Evolutionary conservation across 495 filamentous ascomycete species (phyloP), one percentile per base, ranked within the genome.

Genomic region (Aspergillus indologenus): DNA sequence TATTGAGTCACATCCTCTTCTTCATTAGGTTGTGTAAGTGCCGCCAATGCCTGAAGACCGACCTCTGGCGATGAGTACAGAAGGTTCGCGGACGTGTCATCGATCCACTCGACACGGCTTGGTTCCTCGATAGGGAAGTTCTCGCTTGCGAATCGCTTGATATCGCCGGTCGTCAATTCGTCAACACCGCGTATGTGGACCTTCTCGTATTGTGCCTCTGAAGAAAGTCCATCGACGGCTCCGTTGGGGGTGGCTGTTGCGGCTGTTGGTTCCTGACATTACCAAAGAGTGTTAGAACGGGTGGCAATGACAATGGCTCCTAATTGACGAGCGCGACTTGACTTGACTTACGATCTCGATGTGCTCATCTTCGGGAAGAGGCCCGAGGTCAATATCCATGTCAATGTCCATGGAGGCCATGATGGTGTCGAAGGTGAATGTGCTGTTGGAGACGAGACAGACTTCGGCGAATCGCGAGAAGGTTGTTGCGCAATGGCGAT

Each of bases 11-110:
- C 61, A 54, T 74, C 69, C 61, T 76, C 69, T 57, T 77, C 68
- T 52, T 73, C 69, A 29, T 59, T 55, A 40, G 70, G 62, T 55
- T 80, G 71, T 4, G 75, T 79, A 48, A 97, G 79, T 5, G 85
- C 82, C 45, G 75, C 66, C n/a, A 98, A 81, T 15, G 91, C 93
- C 51, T 84, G 78, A 2, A 80, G 64, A 0, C 92, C 93, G n/a
- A 80, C 67, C n/a, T 87, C 84, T 19, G 87, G 72, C 22, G 79
- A 82, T 24, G 80, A 77, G 77, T 91, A 98, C 45, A 93, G 67
- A 31, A 96, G 69, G 63, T 96, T 97, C 59, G 91, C 90, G 0
- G 92, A 94, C 18, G 83, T 88, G 69, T 98, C 94, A 65, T 98
- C 89, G 60, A 98, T 92, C 94, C 94, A 98, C 72, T 97, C 90